Evolutionary conservation across 1,284 basidiomycete genomes (phyloP), one percentile per base, ranked within the genome.

Genomic region (Bjerkandera adusta): DNA sequence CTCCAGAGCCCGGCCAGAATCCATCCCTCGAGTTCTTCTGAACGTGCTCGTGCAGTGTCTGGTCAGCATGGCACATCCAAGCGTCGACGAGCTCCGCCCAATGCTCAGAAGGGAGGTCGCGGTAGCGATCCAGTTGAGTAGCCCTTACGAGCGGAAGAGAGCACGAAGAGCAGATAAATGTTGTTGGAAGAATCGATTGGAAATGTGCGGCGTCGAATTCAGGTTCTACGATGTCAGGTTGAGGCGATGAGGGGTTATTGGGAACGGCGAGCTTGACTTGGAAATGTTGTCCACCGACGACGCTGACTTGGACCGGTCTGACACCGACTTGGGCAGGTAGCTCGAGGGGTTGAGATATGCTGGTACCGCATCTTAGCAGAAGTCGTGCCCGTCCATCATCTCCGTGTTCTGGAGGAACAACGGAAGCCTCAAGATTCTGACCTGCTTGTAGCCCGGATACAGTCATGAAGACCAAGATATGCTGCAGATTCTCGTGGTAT

Each of bases 61-160:
- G 93, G 61, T 97, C 93, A 16, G 83, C 68, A 66, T 98, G 96
- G 61, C 95, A 98, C 90, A 99, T 95, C 95, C 95, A 98, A 2
- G 92, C 88, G 50, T 98, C 95, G 18, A 98, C 82, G 32, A 98
- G 81, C 65, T 99, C 95, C 48, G 93, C 88, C 95, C 95, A 99
- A 59, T 97, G 85, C 61, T 97, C 92, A 1, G 90, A 94, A 1
- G 95, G 95, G 5, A 99, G 71, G 58, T 97, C 93, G 41, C 83
- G 79, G 65, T 90, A 97, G 24, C 61, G 64, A 7, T 54, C 54
- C 13, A 79, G 63, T 35, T 68, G 70, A 6, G 74, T 65, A 0
- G 73, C 66, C 25, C 83, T 76, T 13, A 89, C 72, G 16, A 89
- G 64, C 15, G 84, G 83, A n/a, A 89, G 69, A 1, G 86, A 88